phyloP scores from a whole-genome alignment of 306 rosid genomes.

The Ormosia semicastrata region DNA sequence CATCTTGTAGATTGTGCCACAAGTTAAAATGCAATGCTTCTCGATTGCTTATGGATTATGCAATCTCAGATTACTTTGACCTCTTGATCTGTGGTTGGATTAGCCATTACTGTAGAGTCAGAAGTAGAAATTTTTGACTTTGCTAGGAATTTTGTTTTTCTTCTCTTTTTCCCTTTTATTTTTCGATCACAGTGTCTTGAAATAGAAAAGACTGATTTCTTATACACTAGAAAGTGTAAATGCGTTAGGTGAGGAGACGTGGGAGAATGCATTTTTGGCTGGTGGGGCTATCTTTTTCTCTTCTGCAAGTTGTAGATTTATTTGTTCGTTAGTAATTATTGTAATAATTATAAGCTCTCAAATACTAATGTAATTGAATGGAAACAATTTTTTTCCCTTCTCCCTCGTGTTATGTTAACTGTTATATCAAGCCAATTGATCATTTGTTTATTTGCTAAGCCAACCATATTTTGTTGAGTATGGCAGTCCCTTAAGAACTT shows the following conservation, averaged over 20 bases:
- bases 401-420: background rate
- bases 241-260: conserved; percentile 43
- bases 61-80: conserved; percentile 30
- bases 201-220: conserved; percentile 36
- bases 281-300: conserved; percentile 41
- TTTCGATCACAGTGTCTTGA: conserved; percentile 38
- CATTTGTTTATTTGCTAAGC: background rate
- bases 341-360: conserved; percentile 48
- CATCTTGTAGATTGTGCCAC: conserved; percentile 68
- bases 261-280: conserved; percentile 48
- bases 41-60: conserved; percentile 36
- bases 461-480: background rate
- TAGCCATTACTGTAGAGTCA: conserved; percentile 42
- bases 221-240: conserved; percentile 44
- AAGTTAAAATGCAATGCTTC: conserved; percentile 59
- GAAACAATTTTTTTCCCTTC: background rate
- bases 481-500: background rate
- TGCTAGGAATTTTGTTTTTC: conserved; percentile 36
- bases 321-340: conserved; percentile 40
- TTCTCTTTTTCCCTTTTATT: background rate
- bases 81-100: conserved; percentile 29
- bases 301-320: conserved; percentile 46
- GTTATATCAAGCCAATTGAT: background rate
- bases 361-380: conserved; percentile 33
- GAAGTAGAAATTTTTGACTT: conserved; percentile 66